Evolutionary conservation across 441 rosid genomes (phyloP).

Genomic region (Adansonia rubrostipa): DNA sequence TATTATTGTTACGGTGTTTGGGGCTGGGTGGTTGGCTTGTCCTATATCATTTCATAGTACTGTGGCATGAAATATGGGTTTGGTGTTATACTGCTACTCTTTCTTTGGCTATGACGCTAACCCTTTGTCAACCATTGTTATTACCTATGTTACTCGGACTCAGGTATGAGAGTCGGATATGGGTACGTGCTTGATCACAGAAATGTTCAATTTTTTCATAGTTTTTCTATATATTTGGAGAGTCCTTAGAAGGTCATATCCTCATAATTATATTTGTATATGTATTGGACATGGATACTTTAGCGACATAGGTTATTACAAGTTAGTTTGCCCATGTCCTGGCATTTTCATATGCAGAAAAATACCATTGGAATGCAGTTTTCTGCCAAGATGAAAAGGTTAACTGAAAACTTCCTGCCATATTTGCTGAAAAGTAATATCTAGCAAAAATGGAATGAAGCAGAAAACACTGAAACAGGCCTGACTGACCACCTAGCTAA

Average conservation of each 20-base stretch:
- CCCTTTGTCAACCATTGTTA: no score
- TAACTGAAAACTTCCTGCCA: background rate
- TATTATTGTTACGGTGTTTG: conserved; percentile 30
- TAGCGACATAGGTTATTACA: background rate
- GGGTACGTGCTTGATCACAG: no score
- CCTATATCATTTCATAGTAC: conserved; percentile 28
- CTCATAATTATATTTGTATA: no score
- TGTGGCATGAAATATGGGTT: conserved; percentile 42
- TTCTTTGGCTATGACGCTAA: background rate
- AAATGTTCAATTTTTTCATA: no score
- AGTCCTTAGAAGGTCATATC: no score
- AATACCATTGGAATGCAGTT: background rate
- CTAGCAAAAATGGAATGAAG: background rate
- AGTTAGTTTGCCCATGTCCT: background rate
- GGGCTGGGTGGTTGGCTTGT: conserved; percentile 43
- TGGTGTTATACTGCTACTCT: conserved; percentile 33
- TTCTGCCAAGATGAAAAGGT: background rate
- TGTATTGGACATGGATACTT: no score
- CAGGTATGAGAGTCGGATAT: no score
- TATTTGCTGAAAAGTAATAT: no score
- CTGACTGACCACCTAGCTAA: background rate
- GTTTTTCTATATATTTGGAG: no score
- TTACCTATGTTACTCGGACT: no score
- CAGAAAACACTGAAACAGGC: background rate
- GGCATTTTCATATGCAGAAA: background rate